These are phyloP conservation scores for Saccharomyces hybrid DNA, from an alignment of 1,139 yeast genomes.

Conservation along the genomic window DNA sequence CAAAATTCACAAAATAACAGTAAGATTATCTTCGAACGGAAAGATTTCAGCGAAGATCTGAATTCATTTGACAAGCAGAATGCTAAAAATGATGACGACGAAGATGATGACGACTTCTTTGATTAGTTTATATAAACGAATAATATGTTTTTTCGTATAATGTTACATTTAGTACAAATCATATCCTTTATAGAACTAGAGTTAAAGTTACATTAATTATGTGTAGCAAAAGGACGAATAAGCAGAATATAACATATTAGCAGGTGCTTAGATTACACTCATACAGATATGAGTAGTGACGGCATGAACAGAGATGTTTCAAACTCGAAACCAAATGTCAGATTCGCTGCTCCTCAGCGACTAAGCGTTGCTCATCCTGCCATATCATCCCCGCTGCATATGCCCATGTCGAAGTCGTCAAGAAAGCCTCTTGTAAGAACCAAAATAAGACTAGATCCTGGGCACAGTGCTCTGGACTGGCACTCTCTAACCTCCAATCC, in stretches of 20 bases:
- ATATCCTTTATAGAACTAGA: no score
- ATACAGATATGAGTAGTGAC: background rate
- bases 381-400: constrained; percentile 4
- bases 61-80: constrained; percentile 22
- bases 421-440: constrained; percentile 10
- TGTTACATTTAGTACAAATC: background rate
- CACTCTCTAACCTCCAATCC: constrained; percentile 12
- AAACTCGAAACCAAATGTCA: background rate
- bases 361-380: background rate
- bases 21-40: constrained; percentile 50
- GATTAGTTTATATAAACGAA: constrained; percentile 21
- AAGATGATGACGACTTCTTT: constrained; percentile 37
- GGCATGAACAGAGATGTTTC: background rate
- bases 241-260: no score
- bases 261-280: no score
- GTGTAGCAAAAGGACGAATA: no score
- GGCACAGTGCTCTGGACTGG: constrained; percentile 32
- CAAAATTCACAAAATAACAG: constrained; percentile 53
- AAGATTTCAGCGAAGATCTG: constrained; percentile 32
- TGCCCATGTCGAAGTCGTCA: constrained; percentile 12
- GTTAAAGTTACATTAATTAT: no score
- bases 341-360: background rate
- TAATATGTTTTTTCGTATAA: background rate
- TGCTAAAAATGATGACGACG: constrained; percentile 23
- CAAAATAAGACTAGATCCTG: constrained; percentile 28